phyloP scores from a whole-genome alignment of 2,329 filamentous ascomycete genomes.

The Ophiostoma pallidulum region DNA sequence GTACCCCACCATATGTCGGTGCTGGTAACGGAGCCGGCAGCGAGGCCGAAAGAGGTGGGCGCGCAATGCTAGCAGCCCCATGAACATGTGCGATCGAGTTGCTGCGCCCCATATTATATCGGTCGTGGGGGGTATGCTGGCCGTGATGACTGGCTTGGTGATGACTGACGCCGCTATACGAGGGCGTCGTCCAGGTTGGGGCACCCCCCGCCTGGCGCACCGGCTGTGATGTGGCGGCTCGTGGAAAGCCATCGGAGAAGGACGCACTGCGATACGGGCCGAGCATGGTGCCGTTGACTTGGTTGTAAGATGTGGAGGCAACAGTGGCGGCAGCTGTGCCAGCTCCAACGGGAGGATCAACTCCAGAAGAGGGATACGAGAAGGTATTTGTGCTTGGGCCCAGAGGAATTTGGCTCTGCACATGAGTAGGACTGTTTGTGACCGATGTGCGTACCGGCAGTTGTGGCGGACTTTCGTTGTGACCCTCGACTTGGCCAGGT shows the following conservation, averaged over 20 bases:
- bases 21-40: conserved; percentile 42
- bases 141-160: conserved; percentile 4
- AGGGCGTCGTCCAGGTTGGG: conserved; percentile 29
- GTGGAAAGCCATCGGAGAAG: conserved; percentile 40
- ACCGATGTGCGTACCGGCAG: conserved; percentile 23
- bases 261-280: conserved; percentile 44
- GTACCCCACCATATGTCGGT: conserved; percentile 28
- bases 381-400: conserved; percentile 45
- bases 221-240: conserved; percentile 22
- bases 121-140: conserved; percentile 13
- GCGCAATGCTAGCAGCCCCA: conserved; percentile 34
- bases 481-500: conserved; percentile 33
- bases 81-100: conserved; percentile 32
- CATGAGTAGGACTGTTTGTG: conserved; percentile 24
- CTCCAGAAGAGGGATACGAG: conserved; percentile 44
- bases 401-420: conserved; percentile 22
- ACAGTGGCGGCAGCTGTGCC: conserved; percentile 17
- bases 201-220: conserved; percentile 28
- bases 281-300: conserved; percentile 41
- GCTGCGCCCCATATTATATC: conserved; percentile 24
- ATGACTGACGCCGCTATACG: conserved; percentile 29
- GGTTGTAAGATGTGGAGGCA: conserved; percentile 25
- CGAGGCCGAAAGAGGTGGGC: conserved; percentile 32
- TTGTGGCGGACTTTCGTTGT: conserved; percentile 32
- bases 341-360: conserved; percentile 33